Conservation (phyloP, 176 grass and related monocot species). For the Bonia amplexicaulis region DNA sequence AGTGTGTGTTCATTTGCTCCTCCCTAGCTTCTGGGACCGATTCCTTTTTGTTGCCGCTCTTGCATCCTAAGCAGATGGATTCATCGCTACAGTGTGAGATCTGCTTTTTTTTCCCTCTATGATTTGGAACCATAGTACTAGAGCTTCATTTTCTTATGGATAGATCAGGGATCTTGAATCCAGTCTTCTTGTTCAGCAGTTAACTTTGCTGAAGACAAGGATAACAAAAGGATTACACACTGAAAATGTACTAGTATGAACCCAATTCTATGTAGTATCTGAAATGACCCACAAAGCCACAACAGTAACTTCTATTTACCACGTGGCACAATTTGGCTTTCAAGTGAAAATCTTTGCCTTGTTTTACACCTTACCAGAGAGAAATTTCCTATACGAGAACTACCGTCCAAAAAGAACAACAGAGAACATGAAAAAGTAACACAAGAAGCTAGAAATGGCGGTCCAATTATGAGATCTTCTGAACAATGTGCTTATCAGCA, state of each 20-base stretch:
- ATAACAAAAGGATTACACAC: neutral
- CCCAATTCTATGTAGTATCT: neutral
- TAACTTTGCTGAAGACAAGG: neutral
- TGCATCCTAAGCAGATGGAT: neutral
- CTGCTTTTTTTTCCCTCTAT: neutral
- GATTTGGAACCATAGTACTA: neutral
- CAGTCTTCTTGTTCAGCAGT: neutral
- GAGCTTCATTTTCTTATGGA: neutral
- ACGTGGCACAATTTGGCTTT: constrained; percentile 13
- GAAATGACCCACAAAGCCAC: neutral
- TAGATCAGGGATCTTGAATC: constrained; percentile 8
- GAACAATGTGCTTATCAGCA: constrained; percentile 23
- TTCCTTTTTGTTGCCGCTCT: neutral
- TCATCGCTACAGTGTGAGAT: neutral
- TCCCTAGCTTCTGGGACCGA: neutral
- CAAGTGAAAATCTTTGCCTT: neutral
- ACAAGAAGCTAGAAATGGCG: constrained; percentile 20
- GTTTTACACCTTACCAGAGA: constrained; percentile 4
- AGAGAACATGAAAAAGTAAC: neutral
- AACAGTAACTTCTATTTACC: constrained; percentile 35
- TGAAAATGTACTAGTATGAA: neutral
- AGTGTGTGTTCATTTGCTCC: neutral
- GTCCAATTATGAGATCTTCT: neutral
- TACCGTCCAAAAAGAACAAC: neutral
- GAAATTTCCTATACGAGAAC: constrained; percentile 11